A percentile compares a stretch with the other conserved stretches of the same genome.
Conservation (phyloP, 257 asterid genomes). For the Nicotiana benthamiana region DNA sequence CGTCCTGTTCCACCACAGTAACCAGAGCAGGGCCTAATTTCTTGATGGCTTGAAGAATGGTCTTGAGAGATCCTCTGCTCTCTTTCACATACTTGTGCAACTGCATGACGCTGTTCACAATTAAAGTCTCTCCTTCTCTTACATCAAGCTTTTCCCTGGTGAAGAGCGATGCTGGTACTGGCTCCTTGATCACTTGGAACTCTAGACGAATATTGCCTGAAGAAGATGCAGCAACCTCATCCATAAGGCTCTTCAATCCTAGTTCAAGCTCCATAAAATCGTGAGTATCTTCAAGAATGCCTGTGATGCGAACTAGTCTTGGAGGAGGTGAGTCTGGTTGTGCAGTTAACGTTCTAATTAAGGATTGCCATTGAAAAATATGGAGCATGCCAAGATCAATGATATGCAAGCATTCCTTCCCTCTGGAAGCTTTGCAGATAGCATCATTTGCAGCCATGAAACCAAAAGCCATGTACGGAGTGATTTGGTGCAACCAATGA, state of each 20-base stretch:
- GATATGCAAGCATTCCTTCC: slow-evolving; percentile 35
- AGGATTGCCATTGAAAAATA: slow-evolving; percentile 48
- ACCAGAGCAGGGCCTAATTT: slow-evolving; percentile 31
- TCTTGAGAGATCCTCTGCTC: slow-evolving; percentile 48
- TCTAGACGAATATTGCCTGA: slow-evolving; percentile 20
- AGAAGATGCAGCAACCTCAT: slow-evolving; percentile 23
- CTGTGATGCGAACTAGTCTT: slow-evolving; percentile 34
- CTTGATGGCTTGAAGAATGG: slow-evolving; percentile 41
- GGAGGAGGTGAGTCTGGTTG: slow-evolving; percentile 24
- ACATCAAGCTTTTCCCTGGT: slow-evolving; percentile 33
- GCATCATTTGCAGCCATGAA: slow-evolving; percentile 57
- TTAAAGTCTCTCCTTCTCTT: slow-evolving; percentile 29
- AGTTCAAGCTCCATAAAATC: slow-evolving; percentile 16
- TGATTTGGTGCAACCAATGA: slow-evolving; percentile 33
- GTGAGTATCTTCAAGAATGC: slow-evolving; percentile 32
- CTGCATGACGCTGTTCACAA: slow-evolving; percentile 38
- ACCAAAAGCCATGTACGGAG: slow-evolving; percentile 45
- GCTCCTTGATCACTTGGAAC: slow-evolving; percentile 18
- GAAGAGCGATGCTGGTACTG: slow-evolving; percentile 24
- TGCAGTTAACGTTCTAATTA: slow-evolving; percentile 25
- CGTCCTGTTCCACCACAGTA: slow-evolving; percentile 62
- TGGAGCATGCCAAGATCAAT: slow-evolving; percentile 48
- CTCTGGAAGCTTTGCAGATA: slow-evolving; percentile 29
- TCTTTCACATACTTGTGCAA: slow-evolving; percentile 44
- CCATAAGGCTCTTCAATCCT: slow-evolving; percentile 16